Evolutionary conservation across 108 stramenopile genomes (phyloP).

Genomic region (Mayamaea pseudoterrestris): DNA sequence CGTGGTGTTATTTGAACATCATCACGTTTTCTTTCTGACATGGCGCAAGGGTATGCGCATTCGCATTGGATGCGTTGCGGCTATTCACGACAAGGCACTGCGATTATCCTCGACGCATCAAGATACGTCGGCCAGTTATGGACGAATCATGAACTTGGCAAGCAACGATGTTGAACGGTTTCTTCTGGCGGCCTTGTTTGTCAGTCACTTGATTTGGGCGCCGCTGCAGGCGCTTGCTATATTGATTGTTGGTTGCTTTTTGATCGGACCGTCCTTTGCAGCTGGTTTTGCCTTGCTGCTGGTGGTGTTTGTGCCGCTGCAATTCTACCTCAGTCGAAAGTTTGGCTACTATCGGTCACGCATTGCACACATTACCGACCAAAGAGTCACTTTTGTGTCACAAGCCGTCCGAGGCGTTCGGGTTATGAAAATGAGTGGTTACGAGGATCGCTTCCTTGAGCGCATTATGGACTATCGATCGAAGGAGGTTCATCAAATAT

Average conservation of each 20-base stretch:
- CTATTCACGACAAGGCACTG: slow-evolving; percentile 66
- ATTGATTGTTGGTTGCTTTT: slow-evolving; percentile 41
- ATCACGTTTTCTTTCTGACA: slow-evolving; percentile 41
- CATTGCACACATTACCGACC: slow-evolving; percentile 80
- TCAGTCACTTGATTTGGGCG: slow-evolving; percentile 62
- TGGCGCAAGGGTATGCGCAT: slow-evolving; percentile 63
- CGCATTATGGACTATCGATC: slow-evolving; percentile 48
- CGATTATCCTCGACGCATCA: slow-evolving; percentile 11
- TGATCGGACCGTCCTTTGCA: slow-evolving; percentile 77
- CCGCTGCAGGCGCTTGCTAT: slow-evolving; percentile 78
- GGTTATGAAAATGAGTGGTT: slow-evolving; percentile 78
- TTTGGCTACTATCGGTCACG: slow-evolving; percentile 62
- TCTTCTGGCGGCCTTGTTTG: slow-evolving; percentile 52
- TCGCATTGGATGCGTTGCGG: slow-evolving; percentile 55
- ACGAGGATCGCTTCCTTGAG: slow-evolving; percentile 58
- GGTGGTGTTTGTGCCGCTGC: slow-evolving; percentile 73
- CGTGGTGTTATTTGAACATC: slow-evolving; percentile 48
- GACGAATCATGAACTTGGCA: slow-evolving; percentile 80
- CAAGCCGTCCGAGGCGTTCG: slow-evolving; percentile 82
- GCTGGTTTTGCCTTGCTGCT: slow-evolving; percentile 70
- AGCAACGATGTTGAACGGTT: slow-evolving; percentile 90
- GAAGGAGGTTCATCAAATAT: slow-evolving; percentile 54
- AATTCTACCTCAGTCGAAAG: slow-evolving; percentile 44
- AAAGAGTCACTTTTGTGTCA: slow-evolving; percentile 72
- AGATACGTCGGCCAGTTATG: slow-evolving; percentile 27